Evolutionary conservation across 441 rosid genomes (phyloP).

Genomic region (Eruca vesicaria): DNA sequence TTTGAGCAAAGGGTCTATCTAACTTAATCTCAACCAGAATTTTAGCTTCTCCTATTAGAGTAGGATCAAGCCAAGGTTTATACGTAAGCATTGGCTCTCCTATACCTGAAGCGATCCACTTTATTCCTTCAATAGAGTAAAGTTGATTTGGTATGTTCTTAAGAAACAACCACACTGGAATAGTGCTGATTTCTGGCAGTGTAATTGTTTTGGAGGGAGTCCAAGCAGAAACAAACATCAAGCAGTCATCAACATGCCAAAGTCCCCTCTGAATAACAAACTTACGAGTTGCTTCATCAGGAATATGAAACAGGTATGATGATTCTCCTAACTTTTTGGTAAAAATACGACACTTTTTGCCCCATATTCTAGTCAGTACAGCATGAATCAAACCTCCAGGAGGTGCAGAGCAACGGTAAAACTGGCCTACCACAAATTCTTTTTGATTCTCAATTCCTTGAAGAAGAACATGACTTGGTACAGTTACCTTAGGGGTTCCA

Average conservation of each 20-base stretch:
- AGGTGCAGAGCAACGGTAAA: neutral
- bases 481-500: neutral
- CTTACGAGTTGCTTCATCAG: neutral
- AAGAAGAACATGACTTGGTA: neutral
- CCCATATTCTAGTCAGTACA: neutral
- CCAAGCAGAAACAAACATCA: neutral
- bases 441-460: neutral
- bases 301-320: neutral
- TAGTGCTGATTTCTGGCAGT: neutral
- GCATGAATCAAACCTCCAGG: neutral
- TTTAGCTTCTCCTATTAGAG: too few relatives aligned
- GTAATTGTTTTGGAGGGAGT: neutral
- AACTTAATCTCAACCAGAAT: too few relatives aligned
- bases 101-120: neutral
- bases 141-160: neutral
- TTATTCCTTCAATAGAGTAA: neutral
- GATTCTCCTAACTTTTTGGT: neutral
- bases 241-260: neutral
- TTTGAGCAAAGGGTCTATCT: neutral
- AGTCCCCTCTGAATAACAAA: neutral
- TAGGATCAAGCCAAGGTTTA: neutral
- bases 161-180: neutral
- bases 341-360: neutral
- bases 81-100: neutral
- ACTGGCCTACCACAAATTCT: neutral